phyloP scores from a whole-genome alignment of 228 moss, liverwort and hornwort species.

The Sphagnum fallax region DNA sequence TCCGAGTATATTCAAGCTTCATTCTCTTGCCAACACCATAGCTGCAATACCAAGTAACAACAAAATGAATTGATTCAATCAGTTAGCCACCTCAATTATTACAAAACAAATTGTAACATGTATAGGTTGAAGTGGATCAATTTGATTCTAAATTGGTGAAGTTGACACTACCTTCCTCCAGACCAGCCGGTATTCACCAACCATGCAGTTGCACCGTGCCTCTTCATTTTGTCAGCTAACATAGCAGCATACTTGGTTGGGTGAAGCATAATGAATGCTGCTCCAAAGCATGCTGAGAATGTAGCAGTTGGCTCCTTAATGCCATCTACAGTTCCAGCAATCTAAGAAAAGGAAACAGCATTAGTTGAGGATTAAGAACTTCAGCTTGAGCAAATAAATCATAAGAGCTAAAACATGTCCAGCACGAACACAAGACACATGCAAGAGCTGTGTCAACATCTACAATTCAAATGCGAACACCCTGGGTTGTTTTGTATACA shows the following conservation, averaged over 20 bases:
- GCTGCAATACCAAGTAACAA: constrained; percentile 19
- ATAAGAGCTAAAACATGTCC: too few relatives aligned
- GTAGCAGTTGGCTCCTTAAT: constrained; percentile 91
- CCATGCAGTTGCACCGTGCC: constrained; percentile 77
- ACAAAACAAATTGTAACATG: too few relatives aligned
- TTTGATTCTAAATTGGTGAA: too few relatives aligned
- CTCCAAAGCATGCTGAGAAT: constrained; percentile 97
- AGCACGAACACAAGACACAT: too few relatives aligned
- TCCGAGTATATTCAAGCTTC: constrained; percentile 84
- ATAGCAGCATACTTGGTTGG: constrained; percentile 94
- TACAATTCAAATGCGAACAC: too few relatives aligned
- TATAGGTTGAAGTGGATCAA: too few relatives aligned
- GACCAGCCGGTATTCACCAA: constrained; percentile 96
- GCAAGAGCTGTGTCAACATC: too few relatives aligned
- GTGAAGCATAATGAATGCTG: constrained; percentile 98
- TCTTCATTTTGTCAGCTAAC: constrained; percentile 91
- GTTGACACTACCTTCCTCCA: constrained; percentile 68
- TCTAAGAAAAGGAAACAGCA: constrained; percentile 22
- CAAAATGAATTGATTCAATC: too few relatives aligned
- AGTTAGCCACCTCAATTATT: too few relatives aligned
- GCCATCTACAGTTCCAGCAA: constrained; percentile 95
- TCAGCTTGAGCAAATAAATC: too few relatives aligned
- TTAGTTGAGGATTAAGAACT: too few relatives aligned
- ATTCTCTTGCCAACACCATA: constrained; percentile 89
- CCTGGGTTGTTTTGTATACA: too few relatives aligned